phyloP scores from a whole-genome alignment of 1,139 yeast species.

The Candida sojae region DNA sequence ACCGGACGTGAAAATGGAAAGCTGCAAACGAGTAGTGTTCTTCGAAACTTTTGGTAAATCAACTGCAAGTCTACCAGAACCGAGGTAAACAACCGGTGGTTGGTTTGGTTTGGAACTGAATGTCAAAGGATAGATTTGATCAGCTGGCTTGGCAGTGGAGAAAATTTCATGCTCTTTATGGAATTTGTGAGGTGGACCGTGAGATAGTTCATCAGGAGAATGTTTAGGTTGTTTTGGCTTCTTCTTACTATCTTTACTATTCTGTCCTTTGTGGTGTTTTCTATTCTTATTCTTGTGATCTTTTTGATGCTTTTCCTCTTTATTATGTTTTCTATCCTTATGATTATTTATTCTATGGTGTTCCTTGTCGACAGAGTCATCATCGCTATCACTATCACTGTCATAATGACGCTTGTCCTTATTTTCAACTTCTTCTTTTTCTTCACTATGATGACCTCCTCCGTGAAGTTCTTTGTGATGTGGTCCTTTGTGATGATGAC shows the following conservation, averaged over 20 bases:
- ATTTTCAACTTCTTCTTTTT: conserved; percentile 5
- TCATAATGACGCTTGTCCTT: background rate
- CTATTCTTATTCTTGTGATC: conserved; percentile 4
- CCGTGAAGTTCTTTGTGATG: background rate
- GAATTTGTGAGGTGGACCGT: conserved; percentile 6
- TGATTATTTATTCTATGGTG: conserved; percentile 1
- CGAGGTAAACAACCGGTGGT: conserved; percentile 45
- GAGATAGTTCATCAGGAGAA: conserved; percentile 6
- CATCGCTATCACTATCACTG: background rate
- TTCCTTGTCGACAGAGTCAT: background rate
- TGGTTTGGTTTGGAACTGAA: conserved; percentile 18
- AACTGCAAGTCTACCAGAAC: conserved; percentile 34
- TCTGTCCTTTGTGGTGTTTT: conserved; percentile 1
- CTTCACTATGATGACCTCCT: too few relatives aligned
- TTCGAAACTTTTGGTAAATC: conserved; percentile 40
- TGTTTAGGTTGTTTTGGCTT: conserved; percentile 5
- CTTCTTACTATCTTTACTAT: conserved; percentile 4
- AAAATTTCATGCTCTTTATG: conserved; percentile 18
- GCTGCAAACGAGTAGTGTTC: conserved; percentile 58
- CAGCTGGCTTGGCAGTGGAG: conserved; percentile 29
- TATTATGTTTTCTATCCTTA: background rate
- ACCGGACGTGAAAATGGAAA: conserved; percentile 71
- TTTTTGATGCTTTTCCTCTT: conserved; percentile 1
- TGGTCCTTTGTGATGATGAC: conserved; percentile 2
- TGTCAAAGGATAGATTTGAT: conserved; percentile 32